A percentile compares a stretch with the other conserved stretches of the same genome.
phyloP scores from a whole-genome alignment of 345 rosid species.

The Pistacia atlantica region DNA sequence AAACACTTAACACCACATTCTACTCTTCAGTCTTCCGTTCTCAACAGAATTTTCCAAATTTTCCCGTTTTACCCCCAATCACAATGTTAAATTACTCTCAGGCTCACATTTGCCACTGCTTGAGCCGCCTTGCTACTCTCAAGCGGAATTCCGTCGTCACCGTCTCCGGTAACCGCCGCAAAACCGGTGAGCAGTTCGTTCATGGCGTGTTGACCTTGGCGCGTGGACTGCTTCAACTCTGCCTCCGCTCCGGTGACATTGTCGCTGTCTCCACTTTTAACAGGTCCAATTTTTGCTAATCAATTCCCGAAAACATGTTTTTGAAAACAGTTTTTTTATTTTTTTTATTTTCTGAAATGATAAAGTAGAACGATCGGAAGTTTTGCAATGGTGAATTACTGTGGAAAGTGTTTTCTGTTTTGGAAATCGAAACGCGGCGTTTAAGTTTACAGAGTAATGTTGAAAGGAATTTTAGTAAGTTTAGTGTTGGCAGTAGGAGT shows the following conservation, averaged over 20 bases:
- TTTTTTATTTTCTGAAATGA: not conserved
- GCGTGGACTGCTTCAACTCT: conserved; percentile 45
- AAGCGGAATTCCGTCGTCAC: conserved; percentile 46
- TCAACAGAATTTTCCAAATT: no score
- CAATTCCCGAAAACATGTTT: not conserved
- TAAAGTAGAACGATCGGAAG: not conserved
- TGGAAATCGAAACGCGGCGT: not conserved
- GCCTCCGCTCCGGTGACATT: conserved; percentile 57
- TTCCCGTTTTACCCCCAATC: not conserved
- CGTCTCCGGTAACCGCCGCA: conserved; percentile 42
- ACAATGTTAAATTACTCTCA: conserved; percentile 46
- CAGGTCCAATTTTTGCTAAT: conserved; percentile 44
- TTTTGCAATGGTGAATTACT: not conserved
- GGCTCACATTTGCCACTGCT: conserved; percentile 75
- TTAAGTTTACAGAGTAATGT: not conserved
- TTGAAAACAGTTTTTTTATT: not conserved
- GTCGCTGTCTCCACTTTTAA: conserved; percentile 72
- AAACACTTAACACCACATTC: no score
- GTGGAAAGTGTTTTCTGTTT: not conserved
- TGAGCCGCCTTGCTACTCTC: conserved; percentile 49
- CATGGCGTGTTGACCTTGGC: conserved; percentile 52
- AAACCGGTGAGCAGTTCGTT: conserved; percentile 65
- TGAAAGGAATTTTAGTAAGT: not conserved
- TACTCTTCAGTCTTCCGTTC: not conserved
- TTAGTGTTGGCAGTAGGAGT: not conserved